Percentiles rank a stretch among this genome's conserved stretches.
phyloP scores from a whole-genome alignment of 1,139 yeast genomes.

The Geotrichum carabidarum region DNA sequence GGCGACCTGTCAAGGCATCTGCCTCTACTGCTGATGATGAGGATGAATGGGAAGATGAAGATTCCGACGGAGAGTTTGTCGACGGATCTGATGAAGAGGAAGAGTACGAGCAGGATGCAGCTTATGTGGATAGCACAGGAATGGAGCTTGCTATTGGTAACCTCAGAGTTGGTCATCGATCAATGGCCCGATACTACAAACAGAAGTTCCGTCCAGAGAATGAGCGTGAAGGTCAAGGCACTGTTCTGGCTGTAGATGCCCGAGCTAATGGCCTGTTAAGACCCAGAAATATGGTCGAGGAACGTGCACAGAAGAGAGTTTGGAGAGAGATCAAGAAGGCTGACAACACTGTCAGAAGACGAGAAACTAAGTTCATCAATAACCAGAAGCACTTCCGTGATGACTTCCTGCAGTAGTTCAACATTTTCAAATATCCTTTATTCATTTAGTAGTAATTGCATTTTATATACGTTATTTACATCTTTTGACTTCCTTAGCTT shows the following conservation, averaged over 20 bases:
- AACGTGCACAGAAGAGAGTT: conserved; percentile 62
- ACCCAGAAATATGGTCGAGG: conserved; percentile 40
- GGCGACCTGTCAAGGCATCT: conserved; percentile 24
- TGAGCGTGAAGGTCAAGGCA: conserved; percentile 85
- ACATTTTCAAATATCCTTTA: neutral
- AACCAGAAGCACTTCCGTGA: conserved; percentile 91
- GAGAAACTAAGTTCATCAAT: conserved; percentile 75
- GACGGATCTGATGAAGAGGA: conserved; percentile 49
- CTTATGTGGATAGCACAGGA: conserved; percentile 56
- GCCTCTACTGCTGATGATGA: conserved; percentile 42
- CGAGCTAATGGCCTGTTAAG: conserved; percentile 56
- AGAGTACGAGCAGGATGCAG: conserved; percentile 39
- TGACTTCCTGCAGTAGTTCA: conserved; percentile 64
- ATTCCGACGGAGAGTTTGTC: conserved; percentile 43
- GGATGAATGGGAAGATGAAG: conserved; percentile 44
- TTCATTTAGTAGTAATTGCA: neutral
- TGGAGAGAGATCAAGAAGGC: conserved; percentile 71
- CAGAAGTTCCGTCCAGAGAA: conserved; percentile 77
- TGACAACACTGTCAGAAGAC: conserved; percentile 67
- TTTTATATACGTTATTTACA: neutral
- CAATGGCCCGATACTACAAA: conserved; percentile 78
- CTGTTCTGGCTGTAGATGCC: conserved; percentile 87
- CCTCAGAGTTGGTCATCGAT: conserved; percentile 81
- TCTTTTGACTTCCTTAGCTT: no score
- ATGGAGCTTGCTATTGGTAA: conserved; percentile 85